Evolutionary conservation across 176 grass and related monocot genomes (phyloP).

Genomic region (Puya raimondii): DNA sequence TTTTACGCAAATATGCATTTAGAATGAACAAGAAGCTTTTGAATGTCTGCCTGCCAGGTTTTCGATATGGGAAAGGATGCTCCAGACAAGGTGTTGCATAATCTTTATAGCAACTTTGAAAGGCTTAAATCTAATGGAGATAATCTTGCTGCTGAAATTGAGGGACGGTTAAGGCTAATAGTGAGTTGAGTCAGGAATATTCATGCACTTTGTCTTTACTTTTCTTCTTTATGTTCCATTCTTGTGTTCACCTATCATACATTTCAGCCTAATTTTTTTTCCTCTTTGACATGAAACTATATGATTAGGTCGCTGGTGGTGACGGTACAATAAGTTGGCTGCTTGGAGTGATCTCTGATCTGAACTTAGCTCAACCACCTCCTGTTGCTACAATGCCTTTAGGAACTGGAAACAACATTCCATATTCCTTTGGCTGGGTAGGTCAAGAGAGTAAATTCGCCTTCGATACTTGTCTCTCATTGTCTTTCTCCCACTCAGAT

Average conservation of each 20-base stretch:
- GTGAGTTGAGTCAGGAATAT: constrained; percentile 40
- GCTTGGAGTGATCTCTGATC: constrained; percentile 91
- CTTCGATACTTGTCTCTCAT: not conserved
- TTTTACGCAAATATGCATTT: not conserved
- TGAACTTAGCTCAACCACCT: constrained; percentile 72
- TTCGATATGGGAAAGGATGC: constrained; percentile 64
- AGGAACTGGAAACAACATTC: constrained; percentile 98
- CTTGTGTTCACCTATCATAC: not conserved
- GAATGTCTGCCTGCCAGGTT: constrained; percentile 41
- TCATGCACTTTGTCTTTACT: not conserved
- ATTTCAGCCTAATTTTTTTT: constrained; percentile 8
- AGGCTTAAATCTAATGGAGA: constrained; percentile 57
- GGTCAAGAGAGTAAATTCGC: constrained; percentile 23
- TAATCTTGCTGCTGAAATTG: constrained; percentile 58
- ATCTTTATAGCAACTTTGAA: constrained; percentile 69
- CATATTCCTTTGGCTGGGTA: constrained; percentile 99
- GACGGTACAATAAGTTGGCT: constrained; percentile 90
- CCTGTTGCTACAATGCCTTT: constrained; percentile 78
- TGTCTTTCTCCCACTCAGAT: not conserved
- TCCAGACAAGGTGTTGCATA: constrained; percentile 77
- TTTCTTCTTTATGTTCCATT: not conserved
- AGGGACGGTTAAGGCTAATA: constrained; percentile 71
- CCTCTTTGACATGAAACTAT: constrained; percentile 21
- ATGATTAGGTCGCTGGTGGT: constrained; percentile 88
- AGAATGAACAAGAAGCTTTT: not conserved